Base-by-base conservation (phyloP, 2,329 filamentous ascomycete genomes). In the Chaetomiaceae sp. region DNA sequence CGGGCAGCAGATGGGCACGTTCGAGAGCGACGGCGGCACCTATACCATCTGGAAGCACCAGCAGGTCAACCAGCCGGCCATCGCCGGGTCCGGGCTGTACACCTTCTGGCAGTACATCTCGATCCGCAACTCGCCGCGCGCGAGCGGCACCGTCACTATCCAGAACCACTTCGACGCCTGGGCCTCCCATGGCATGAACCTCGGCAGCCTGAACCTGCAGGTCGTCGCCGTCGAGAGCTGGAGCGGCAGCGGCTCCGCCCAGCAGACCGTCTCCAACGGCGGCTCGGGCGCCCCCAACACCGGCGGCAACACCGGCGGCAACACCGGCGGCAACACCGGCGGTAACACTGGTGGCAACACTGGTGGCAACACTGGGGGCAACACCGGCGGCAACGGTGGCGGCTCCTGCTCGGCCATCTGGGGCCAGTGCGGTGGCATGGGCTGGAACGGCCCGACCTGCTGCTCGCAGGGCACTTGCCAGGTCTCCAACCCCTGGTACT, bases 401-500 rank as follows among this genome's bases (percentile, higher is more conserved):
- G 29, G 29, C 29, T n/a, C 29, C n/a, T 32, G 29, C 29, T 14
- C 29, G 7, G 29, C 29, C 7, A 11, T 32, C 29, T 32, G 29
- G 29, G 29, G 29, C 29, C 29, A 32, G 29, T 32, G 29, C 29
- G 42, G 42, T 6, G 42, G 42, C n/a, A 18, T 32, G 10, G 35
- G 36, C 4, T 46, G 44, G 44, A 26, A 17, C 3, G 44, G 44
- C 11, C 24, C 44, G 32, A 36, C 24, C 7, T 46, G 44, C 33
- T 46, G 44, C 32, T 17, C 37, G 2, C 39, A 37, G 4, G 22
- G 26, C 9, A 35, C 37, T 4, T 46, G 44, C 44, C 29, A 41
- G 30, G 37, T 24, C n/a, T 32, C 22, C 12, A 46, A 46, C 38
- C 38, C 41, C 30, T 46, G 44, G 44, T 46, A 46, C 32, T 46